Percentiles rank a stretch among this genome's conserved stretches.
These are phyloP conservation scores for Tremella mesenterica DNA, from an alignment of 768 basidiomycete genomes.

Conservation along the genomic window DNA sequence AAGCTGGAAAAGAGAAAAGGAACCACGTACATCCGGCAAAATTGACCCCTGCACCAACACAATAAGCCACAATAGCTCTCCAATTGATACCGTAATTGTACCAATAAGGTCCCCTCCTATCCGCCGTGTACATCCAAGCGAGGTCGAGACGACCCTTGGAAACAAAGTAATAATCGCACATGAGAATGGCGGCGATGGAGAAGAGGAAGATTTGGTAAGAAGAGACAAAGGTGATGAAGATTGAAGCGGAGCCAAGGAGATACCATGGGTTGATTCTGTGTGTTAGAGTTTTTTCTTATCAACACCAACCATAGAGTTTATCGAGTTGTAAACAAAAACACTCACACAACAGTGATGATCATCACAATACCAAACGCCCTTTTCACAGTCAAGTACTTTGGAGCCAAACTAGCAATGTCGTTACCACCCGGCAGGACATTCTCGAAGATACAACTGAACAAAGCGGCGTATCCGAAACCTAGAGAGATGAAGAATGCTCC, in stretches of 20 bases:
- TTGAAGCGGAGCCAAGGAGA: constrained; percentile 22
- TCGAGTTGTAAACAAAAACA: not conserved
- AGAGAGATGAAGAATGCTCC: constrained; percentile 33
- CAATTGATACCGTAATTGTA: constrained; percentile 23
- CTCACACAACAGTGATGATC: constrained; percentile 21
- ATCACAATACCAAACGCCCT: constrained; percentile 27
- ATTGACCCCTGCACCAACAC: constrained; percentile 20
- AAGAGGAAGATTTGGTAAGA: constrained; percentile 16
- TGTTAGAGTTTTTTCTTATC: no score
- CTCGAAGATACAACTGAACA: constrained; percentile 32
- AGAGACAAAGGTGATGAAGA: constrained; percentile 26
- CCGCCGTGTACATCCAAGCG: constrained; percentile 17
- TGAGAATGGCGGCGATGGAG: constrained; percentile 8
- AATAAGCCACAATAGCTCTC: constrained; percentile 18
- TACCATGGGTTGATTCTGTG: constrained; percentile 23
- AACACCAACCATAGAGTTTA: no score
- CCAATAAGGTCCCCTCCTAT: constrained; percentile 19
- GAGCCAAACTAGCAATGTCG: constrained; percentile 26
- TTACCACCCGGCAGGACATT: constrained; percentile 29
- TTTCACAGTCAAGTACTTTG: constrained; percentile 26
- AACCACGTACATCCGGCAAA: constrained; percentile 24
- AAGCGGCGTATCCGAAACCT: constrained; percentile 25
- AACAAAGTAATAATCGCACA: constrained; percentile 27
- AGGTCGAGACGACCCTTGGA: constrained; percentile 13
- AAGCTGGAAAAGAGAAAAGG: not conserved